phyloP scores from a whole-genome alignment of 495 filamentous ascomycete species.

The Ascodesmis nigricans region DNA sequence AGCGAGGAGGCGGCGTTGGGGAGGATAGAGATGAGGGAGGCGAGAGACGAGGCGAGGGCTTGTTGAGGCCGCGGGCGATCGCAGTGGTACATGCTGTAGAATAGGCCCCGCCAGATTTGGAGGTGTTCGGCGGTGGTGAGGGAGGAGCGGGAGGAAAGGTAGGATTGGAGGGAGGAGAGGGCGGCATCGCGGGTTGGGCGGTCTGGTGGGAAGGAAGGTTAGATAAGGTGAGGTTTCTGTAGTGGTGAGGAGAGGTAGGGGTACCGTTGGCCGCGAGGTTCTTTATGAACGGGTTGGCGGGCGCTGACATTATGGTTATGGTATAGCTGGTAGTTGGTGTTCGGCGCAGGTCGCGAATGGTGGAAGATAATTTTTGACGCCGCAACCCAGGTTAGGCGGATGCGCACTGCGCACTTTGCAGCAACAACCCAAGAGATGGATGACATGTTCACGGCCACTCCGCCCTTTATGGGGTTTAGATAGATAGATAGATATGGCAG shows the following conservation, averaged over 20 bases:
- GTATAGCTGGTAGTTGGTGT: no score
- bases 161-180: constrained; percentile 55
- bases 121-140: constrained; percentile 56
- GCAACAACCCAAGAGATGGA: no score
- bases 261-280: constrained; percentile 2
- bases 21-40: constrained; percentile 44
- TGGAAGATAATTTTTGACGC: no score
- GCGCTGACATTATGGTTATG: background rate
- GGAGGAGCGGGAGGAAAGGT: constrained; percentile 36
- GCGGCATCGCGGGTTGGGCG: constrained; percentile 61
- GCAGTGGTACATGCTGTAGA: constrained; percentile 72
- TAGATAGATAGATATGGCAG: no score
- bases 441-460: no score
- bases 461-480: no score
- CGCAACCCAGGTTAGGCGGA: no score
- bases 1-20: constrained; percentile 36
- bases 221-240: no score
- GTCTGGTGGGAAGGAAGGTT: constrained; percentile 34
- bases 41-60: constrained; percentile 54
- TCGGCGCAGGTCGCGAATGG: no score
- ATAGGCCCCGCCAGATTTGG: constrained; percentile 93
- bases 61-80: constrained; percentile 76
- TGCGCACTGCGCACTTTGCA: no score
- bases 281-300: constrained; percentile 1
- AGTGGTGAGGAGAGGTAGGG: no score